A percentile compares a stretch with the other conserved stretches of the same genome.
Evolutionary conservation across 768 basidiomycete genomes (phyloP).

Genomic region (Candolleomyces eurysporus): DNA sequence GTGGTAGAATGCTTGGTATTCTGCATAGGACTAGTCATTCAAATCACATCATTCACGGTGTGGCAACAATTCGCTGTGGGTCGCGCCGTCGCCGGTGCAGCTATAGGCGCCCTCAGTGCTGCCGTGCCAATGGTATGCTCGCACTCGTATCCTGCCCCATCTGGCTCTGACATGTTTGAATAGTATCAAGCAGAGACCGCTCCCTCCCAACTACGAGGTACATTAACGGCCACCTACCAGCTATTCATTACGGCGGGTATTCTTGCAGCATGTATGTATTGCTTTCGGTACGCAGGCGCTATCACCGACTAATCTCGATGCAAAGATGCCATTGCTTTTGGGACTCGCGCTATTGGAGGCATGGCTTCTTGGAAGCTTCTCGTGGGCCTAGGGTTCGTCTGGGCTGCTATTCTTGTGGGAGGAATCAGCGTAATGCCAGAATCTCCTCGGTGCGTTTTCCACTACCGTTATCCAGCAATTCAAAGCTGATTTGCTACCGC

Average conservation of each 20-base stretch:
- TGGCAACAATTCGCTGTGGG: slow-evolving; percentile 74
- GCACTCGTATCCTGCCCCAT: not conserved
- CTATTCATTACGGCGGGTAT: slow-evolving; percentile 65
- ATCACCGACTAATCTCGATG: not conserved
- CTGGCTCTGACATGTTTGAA: not conserved
- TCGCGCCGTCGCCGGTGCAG: slow-evolving; percentile 63
- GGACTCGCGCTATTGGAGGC: slow-evolving; percentile 47
- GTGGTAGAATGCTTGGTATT: slow-evolving; percentile 56
- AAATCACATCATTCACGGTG: slow-evolving; percentile 43
- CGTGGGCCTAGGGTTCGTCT: slow-evolving; percentile 59
- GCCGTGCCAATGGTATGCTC: slow-evolving; percentile 60
- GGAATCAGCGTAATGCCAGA: slow-evolving; percentile 75
- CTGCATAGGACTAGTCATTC: slow-evolving; percentile 58
- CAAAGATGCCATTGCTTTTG: slow-evolving; percentile 49
- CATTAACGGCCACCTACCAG: slow-evolving; percentile 60
- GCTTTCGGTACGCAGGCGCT: not conserved
- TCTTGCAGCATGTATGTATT: slow-evolving; percentile 3
- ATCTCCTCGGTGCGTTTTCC: slow-evolving; percentile 42
- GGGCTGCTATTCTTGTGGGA: slow-evolving; percentile 57
- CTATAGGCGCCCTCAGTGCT: slow-evolving; percentile 65
- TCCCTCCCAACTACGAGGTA: slow-evolving; percentile 68
- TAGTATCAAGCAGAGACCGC: slow-evolving; percentile 69
- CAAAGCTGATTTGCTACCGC: slow-evolving; percentile 1
- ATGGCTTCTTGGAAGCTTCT: slow-evolving; percentile 61
- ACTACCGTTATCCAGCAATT: not conserved